Percentiles rank a stretch among this genome's conserved stretches.
These are phyloP conservation scores for Citrus cavaleriei DNA, from an alignment of 345 rosid genomes.

Conservation along the genomic window DNA sequence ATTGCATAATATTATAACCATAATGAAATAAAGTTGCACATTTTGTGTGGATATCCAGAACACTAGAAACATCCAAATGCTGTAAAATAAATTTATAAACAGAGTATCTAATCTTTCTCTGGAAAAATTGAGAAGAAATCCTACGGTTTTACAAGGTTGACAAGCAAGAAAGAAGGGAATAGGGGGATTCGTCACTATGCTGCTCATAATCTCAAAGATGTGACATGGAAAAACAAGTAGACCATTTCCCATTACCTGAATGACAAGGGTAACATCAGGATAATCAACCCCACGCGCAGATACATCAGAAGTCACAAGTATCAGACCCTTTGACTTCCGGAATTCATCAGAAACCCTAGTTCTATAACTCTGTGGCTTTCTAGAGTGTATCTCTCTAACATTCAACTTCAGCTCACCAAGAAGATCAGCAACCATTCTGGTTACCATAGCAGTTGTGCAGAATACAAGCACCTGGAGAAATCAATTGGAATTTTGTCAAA, in stretches of 20 bases:
- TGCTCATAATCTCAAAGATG: neutral
- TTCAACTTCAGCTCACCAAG: constrained; percentile 73
- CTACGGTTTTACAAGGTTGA: neutral
- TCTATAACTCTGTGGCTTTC: constrained; percentile 93
- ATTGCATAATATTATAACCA: neutral
- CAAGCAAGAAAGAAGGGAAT: neutral
- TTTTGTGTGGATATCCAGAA: neutral
- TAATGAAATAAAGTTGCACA: neutral
- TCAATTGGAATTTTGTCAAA: constrained; percentile 7
- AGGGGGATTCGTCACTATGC: neutral
- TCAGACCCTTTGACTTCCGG: constrained; percentile 82
- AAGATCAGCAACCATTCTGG: constrained; percentile 70
- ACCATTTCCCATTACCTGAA: constrained; percentile 56
- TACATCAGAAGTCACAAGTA: constrained; percentile 96
- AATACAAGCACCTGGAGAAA: constrained; percentile 74
- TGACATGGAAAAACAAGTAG: neutral
- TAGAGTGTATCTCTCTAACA: constrained; percentile 94
- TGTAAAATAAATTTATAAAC: neutral
- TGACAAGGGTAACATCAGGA: constrained; percentile 94
- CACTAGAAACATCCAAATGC: neutral
- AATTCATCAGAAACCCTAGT: constrained; percentile 93
- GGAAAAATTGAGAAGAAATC: neutral
- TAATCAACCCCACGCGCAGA: constrained; percentile 99
- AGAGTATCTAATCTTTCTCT: neutral
- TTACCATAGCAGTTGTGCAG: constrained; percentile 96